Base-by-base conservation (phyloP, 2,329 filamentous ascomycete genomes). In the Capronia epimyces region DNA sequence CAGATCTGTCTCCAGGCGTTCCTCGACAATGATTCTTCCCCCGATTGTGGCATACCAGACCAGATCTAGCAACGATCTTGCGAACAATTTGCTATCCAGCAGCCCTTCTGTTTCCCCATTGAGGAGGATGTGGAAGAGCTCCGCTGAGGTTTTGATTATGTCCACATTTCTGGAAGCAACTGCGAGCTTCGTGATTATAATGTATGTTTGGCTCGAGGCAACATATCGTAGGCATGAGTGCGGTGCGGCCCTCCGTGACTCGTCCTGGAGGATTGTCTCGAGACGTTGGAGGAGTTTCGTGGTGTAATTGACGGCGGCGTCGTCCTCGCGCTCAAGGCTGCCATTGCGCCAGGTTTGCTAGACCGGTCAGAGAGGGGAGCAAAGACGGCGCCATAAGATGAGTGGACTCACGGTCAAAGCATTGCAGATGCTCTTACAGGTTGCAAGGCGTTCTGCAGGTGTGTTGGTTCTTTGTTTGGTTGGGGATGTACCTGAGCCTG, bases 41-140 rank as follows among this genome's bases (percentile, higher is more conserved):
- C 86, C 87, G 53, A 81, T 78, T 37, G 85, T 84, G 1, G 53
- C 55, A 42, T 40, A 54, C 53, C 89, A 81, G 44, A 96, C 78
- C 53, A 98, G 80, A 61, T 89, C 88, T 64, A 95, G 93, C 64
- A 98, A 70, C 63, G 88, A 91, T 51, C 84, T 81, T 2, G 93
- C 89, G 66, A 98, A 98, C 48, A 81, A 78, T 25, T 84, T 80
- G 64, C 87, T 94, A 64, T 94, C 87, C 42, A 96, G 81, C 64
- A 97, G 94, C 29, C 89, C 89, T 66, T 96, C 93, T 70, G 96
- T 90, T 68, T 97, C 93, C 67, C 89, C 93, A 70, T 98, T 93
- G 63, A 97, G 87, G 57, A 98, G 78, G 13, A 89, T 89, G 50
- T 88, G 89, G 69, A 96, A 96, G 65, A 96, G 83, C 34, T 84